A percentile compares a stretch with the other conserved stretches of the same genome.
phyloP scores from a whole-genome alignment of 768 basidiomycete species.

The Lentinula detonsa region DNA sequence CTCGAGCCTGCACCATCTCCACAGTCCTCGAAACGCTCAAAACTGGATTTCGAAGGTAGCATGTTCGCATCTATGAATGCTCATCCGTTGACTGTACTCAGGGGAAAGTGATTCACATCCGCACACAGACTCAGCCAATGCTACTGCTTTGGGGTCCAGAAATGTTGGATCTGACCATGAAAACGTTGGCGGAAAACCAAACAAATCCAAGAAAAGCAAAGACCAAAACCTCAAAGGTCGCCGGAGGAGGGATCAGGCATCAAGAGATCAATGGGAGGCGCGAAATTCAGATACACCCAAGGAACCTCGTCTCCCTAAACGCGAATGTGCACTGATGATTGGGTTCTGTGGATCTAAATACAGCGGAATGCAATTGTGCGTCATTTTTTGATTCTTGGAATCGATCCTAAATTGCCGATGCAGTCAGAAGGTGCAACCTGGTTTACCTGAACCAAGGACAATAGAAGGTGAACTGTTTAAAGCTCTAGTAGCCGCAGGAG shows the following conservation, averaged over 20 bases:
- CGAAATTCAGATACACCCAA: slow-evolving; percentile 25
- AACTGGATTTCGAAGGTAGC: neutral
- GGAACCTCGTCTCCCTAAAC: slow-evolving; percentile 67
- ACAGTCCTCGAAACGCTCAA: neutral
- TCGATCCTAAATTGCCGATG: neutral
- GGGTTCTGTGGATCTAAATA: slow-evolving; percentile 93
- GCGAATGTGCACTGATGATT: slow-evolving; percentile 76
- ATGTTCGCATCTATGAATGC: neutral
- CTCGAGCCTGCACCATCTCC: neutral
- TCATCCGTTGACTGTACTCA: neutral
- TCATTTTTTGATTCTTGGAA: slow-evolving; percentile 10
- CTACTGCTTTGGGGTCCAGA: neutral
- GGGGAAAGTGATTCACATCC: neutral
- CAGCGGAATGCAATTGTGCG: slow-evolving; percentile 96
- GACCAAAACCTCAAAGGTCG: slow-evolving; percentile 1
- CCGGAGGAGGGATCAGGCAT: neutral
- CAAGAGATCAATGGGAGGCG: neutral
- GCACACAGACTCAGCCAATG: neutral
- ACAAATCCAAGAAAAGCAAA: neutral
- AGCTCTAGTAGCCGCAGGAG: slow-evolving; percentile 83
- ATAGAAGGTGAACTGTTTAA: slow-evolving; percentile 90
- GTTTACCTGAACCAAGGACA: slow-evolving; percentile 70
- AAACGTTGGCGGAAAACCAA: neutral
- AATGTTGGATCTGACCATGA: neutral
- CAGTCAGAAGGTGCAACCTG: slow-evolving; percentile 20